Evolutionary conservation across 2,329 filamentous ascomycete genomes (phyloP).

Genomic region (Teratosphaeria epicoccoides): DNA sequence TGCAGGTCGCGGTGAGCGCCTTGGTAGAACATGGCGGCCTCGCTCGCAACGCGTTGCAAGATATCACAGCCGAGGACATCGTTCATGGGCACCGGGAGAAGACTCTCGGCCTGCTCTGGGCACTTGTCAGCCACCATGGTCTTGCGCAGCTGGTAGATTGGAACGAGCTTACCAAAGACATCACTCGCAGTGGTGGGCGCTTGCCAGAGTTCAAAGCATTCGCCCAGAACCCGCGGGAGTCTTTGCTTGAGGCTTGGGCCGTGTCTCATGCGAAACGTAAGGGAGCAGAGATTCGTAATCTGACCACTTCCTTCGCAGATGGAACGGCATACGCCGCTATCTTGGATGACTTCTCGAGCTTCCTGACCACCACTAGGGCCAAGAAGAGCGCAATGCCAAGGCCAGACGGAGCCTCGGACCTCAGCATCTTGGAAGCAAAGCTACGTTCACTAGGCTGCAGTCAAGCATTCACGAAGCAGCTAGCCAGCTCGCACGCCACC

Average conservation of each 20-base stretch:
- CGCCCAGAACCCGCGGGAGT: conserved; percentile 9
- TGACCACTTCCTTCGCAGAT: conserved; percentile 49
- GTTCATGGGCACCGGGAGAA: conserved; percentile 56
- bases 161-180: conserved; percentile 42
- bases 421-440: conserved; percentile 27
- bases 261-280: conserved; percentile 38
- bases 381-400: neutral
- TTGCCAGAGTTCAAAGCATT: neutral
- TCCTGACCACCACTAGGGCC: conserved; percentile 25
- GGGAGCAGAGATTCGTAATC: conserved; percentile 39
- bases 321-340: conserved; percentile 45
- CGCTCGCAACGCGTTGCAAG: conserved; percentile 29
- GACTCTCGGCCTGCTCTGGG: conserved; percentile 51
- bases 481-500: conserved; percentile 27
- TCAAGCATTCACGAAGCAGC: conserved; percentile 34
- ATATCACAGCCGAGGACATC: conserved; percentile 46
- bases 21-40: conserved; percentile 36
- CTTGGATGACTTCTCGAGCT: conserved; percentile 45
- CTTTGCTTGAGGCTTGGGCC: conserved; percentile 48
- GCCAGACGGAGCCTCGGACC: conserved; percentile 23
- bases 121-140: conserved; percentile 47
- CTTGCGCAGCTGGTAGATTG: conserved; percentile 45
- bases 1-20: conserved; percentile 46
- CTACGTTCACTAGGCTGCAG: conserved; percentile 33
- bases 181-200: conserved; percentile 2